These are phyloP conservation scores for Heliamphora exappendiculata DNA, from an alignment of 148 eudicot species.

Conservation along the genomic window DNA sequence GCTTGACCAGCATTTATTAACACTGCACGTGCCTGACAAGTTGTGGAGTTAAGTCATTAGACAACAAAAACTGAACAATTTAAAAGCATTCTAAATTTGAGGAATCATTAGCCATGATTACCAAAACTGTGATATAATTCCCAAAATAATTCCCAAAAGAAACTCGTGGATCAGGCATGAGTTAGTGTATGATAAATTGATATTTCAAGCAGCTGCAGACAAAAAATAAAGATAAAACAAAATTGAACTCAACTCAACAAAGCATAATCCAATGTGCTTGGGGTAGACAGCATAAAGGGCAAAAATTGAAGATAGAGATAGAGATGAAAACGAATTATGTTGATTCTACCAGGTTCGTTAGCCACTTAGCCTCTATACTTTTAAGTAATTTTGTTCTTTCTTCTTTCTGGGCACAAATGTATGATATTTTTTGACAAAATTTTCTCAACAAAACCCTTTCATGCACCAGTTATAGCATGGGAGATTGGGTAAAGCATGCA, in stretches of 20 bases:
- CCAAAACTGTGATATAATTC: neutral
- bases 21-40: slow-evolving; percentile 83
- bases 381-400: no score
- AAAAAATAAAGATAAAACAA: neutral
- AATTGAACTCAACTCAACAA: neutral
- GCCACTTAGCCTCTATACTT: no score
- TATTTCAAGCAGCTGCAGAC: neutral
- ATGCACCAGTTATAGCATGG: neutral
- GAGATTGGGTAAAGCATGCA: neutral
- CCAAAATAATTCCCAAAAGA: neutral
- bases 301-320: neutral
- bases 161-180: neutral
- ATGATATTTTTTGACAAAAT: neutral
- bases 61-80: neutral
- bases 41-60: slow-evolving; percentile 1
- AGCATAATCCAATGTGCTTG: neutral
- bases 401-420: neutral
- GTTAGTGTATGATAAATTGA: neutral
- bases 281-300: neutral
- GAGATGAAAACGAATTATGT: neutral
- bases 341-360: neutral
- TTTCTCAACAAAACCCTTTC: neutral
- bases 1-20: slow-evolving; percentile 99
- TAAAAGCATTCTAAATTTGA: neutral
- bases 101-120: neutral